Evolutionary conservation across 192 early-diverging fungal species (phyloP), one percentile per base, ranked within the genome.

Genomic region (Backusella westeae): DNA sequence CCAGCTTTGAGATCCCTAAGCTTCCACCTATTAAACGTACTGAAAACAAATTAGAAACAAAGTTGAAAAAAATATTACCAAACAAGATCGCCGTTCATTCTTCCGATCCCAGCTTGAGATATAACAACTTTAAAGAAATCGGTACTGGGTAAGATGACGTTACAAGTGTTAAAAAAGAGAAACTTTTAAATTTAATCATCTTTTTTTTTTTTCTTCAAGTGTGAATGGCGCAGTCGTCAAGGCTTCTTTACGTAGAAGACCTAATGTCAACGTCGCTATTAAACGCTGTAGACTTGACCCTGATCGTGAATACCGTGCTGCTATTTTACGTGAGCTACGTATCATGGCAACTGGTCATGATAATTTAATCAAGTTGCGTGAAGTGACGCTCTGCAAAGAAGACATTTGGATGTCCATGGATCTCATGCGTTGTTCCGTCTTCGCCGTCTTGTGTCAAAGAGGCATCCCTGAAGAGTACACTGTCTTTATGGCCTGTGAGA

Each of bases 391-490:
- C 2, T 80, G 76, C 52, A 52, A 70, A 23, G 77, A 83, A 36
- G 78, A 83, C 23, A 69, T 83, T 34, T 83, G 82, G 82, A 83
- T 83, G 63, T 73, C 73, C 34, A 83, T 83, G 82, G 82, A 83
- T 69, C 49, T 83, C 34, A 83, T 83, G 82, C 78, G 79, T 35
- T 83, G 82, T 41, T 80, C 78, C 7, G 82, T 83, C 23, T 83
- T 83, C 66, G 75, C 82, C 32, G 74, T 83, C 29, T 74, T 83
- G 29, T 80, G 78, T 59, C 78, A 83, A 68, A 73, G 78, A 42
- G 82, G 78, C 29, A 83, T 86, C 49, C 78, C 80, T 65, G 85
- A 86, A 70, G 67, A 77, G 14, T 84, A 82, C 63, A 74, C 81
- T 34, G 77, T 82, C 44, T 84, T 80, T 69, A 77, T 86, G 32